phyloP scores from a whole-genome alignment of 768 basidiomycete genomes.

The Amanita rimosa region DNA sequence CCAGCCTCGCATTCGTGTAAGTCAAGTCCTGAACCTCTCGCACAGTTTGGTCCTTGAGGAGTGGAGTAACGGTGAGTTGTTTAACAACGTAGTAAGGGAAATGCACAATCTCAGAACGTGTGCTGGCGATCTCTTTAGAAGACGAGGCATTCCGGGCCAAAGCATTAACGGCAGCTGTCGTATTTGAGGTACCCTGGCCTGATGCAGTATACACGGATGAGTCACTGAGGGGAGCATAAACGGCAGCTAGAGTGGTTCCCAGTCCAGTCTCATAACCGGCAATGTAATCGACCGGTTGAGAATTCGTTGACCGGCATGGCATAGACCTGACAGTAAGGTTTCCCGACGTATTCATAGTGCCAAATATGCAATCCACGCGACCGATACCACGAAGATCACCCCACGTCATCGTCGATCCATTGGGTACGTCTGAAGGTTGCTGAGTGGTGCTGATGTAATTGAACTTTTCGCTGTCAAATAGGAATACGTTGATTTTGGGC shows the following conservation, averaged over 20 bases:
- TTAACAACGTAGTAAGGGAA: too few species aligned
- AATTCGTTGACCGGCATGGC: too few species aligned
- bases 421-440: too few species aligned
- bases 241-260: neutral
- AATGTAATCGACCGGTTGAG: neutral
- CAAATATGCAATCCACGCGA: neutral
- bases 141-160: too few species aligned
- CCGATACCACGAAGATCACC: neutral
- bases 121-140: too few species aligned
- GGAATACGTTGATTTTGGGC: too few species aligned
- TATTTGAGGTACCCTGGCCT: neutral
- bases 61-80: neutral
- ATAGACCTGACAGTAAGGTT: too few species aligned
- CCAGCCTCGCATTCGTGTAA: neutral
- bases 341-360: too few species aligned
- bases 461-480: neutral
- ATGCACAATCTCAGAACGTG: too few species aligned
- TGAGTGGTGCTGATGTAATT: too few species aligned
- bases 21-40: neutral
- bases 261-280: neutral
- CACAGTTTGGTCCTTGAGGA: neutral
- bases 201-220: neutral
- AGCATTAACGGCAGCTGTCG: neutral
- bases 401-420: neutral
- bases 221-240: neutral